Evolutionary conservation across 352 stramenopile genomes (phyloP), one percentile per base, ranked within the genome.

Genomic region (Globisporangium sylvaticum): DNA sequence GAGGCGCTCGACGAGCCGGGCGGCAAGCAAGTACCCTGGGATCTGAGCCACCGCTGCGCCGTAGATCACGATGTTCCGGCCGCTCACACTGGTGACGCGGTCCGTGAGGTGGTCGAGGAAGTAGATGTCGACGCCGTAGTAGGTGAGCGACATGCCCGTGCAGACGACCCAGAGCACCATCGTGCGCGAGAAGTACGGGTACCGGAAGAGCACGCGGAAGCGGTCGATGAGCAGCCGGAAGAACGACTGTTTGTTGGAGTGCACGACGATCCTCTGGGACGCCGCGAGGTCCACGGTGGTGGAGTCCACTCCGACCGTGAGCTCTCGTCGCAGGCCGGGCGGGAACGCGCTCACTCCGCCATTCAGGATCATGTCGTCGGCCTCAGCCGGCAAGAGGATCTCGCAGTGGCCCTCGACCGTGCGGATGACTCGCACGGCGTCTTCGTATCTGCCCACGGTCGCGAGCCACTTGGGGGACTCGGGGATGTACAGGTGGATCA

Each of bases 151-250:
- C 27, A 74, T 69, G 55, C 68, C 68, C 25, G 65, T 57, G 64
- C 68, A 74, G 5, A 74, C 58, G 34, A 67, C n/a, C 64, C 64
- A 71, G 54, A 74, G 68, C 68, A 74, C 60, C 29, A 71, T 53
- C 32, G 68, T 70, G 46, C 68, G 68, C 37, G 48, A 24, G 65
- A 70, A 63, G 57, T 74, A 74, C n/a, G 54, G 64, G 25, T 62
- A 63, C 9, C 50, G 66, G 59, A 74, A 74, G 18, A 74, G 64
- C 8, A 74, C 39, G 32, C 61, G 50, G 31, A 66, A 62, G 22
- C 55, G 50, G 55, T 62, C 61, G 10, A 62, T 61, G 61, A 66
- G 61, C 58, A 64, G n/a, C 14, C 5, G 18, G 37, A 64, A 55
- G 34, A 64, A 64, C 37, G 58, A 64, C 22, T 31, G 37, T 37